Evolutionary conservation across 805 yeast species (phyloP), one percentile per base, ranked within the genome.

Genomic region (Teunomyces tritomae): DNA sequence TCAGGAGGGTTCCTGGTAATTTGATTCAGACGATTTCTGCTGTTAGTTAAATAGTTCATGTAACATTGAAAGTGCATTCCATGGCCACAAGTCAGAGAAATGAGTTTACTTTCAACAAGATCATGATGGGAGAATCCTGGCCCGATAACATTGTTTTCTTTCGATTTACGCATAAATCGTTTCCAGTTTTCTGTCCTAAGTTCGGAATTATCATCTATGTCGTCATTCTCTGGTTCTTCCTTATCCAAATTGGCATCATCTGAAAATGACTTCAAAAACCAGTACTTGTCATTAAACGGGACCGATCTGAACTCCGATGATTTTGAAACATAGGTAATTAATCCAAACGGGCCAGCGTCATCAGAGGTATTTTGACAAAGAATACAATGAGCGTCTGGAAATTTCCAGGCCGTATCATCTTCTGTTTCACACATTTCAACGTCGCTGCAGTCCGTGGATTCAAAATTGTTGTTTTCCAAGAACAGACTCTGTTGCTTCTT

Each of bases 51-150:
- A 58, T 82, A 87, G 49, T 82, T 82, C 45, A 80, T 65, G 57
- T 84, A 85, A 61, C 99, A 92, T 13, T 79, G 74, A 51, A 79
- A 82, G 64, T 92, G 99, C 84, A 92, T 85, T 1, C 96, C 95
- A 66, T 92, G 99, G 1, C 97, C 96, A 70, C 99, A 92, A 44
- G 96, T 85, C 50, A 82, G 78, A 3, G 85, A 73, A 1, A 86
- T 76, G 6, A 78, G 62, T 48, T 74, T 73, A 41, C 69, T 68
- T 35, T 78, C 73, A 35, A 68, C 66, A 37, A 59, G 61, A 16
- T 63, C 63, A 14, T 61, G 64, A 7, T 55, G 58, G 4, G 83
- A 80, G 55, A 85, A 89, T 0, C 92, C 91, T 0, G 90, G 92
- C 0, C 96, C 96, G 52, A 84, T 64, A 0, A 79, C 79, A 34